Evolutionary conservation across 2,329 filamentous ascomycete species (phyloP), one percentile per base, ranked within the genome.

Genomic region (Parasarocladium wereldwijsianum): DNA sequence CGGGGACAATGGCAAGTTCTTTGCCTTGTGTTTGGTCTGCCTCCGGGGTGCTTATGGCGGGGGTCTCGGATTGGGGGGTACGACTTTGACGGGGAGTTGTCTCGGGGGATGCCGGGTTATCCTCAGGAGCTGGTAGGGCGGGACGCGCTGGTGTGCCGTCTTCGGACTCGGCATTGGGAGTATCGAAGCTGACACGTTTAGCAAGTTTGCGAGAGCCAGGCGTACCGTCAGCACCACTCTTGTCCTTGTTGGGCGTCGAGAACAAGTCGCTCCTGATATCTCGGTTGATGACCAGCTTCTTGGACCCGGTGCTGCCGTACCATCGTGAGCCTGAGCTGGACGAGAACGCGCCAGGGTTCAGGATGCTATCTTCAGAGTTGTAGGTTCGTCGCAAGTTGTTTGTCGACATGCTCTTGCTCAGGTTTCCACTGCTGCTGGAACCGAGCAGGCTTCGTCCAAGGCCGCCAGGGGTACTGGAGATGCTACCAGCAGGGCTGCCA

Each of bases 141-240:
- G 40, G 38, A 4, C 51, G 48, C 17, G 51, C 40, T 11, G 53
- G 48, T 5, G 52, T 49, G 3, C 40, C 44, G 4, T 55, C 49
- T 4, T 54, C 52, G 8, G 34, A 36, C 4, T 55, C 50, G 4
- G 49, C 63, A 49, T 38, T 66, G 43, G 66, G 68, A 4, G 76
- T 74, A 46, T 93, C 85, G 43, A 96, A 98, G 57, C 85, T 94
- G 31, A 98, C 90, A 31, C 80, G 76, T 62, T 93, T 94, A 39
- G 77, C 76, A 23, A 81, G 55, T 44, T 75, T 75, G 31, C 65
- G 59, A 18, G 37, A 59, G 49, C 37, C 64, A 52, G 26, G 50
- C 34, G 24, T 52, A 42, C 39, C 36, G 10, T 64, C 64, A 13
- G 48, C 41, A 2, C 45, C 37, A 11, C 52, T 43, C 42, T 60